Conservation (phyloP, 2,329 filamentous ascomycete genomes). For the Sporothrix humicola region DNA sequence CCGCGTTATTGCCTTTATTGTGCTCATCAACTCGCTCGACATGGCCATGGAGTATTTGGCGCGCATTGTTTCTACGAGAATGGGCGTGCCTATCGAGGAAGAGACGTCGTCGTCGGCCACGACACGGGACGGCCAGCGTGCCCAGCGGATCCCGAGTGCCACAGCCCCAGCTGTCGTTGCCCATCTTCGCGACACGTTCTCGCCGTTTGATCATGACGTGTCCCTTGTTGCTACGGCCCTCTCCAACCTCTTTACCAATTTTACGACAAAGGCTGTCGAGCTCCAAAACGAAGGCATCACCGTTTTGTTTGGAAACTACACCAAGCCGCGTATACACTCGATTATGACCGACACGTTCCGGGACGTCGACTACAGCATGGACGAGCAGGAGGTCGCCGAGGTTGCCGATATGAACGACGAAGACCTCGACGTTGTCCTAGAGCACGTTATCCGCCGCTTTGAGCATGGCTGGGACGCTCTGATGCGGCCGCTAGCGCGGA, state of each 20-base stretch:
- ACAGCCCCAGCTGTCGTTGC: constrained; percentile 35
- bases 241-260: constrained; percentile 70
- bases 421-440: constrained; percentile 56
- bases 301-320: constrained; percentile 84
- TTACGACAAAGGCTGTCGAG: constrained; percentile 78
- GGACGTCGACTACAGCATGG: constrained; percentile 82
- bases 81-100: constrained; percentile 54
- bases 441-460: constrained; percentile 79
- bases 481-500: constrained; percentile 80
- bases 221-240: constrained; percentile 71
- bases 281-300: constrained; percentile 82
- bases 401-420: constrained; percentile 59
- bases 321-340: constrained; percentile 82
- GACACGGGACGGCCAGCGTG: neutral
- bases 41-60: constrained; percentile 88
- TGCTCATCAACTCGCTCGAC: constrained; percentile 95
- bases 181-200: constrained; percentile 67
- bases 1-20: constrained; percentile 85
- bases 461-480: constrained; percentile 84
- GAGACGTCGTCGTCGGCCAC: constrained; percentile 41
- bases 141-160: constrained; percentile 48
- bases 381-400: constrained; percentile 65
- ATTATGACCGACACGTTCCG: constrained; percentile 88
- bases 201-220: constrained; percentile 76
- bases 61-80: constrained; percentile 77